Conservation (phyloP, 2,329 filamentous ascomycete species). For the Cladosporium sphaerospermum region DNA sequence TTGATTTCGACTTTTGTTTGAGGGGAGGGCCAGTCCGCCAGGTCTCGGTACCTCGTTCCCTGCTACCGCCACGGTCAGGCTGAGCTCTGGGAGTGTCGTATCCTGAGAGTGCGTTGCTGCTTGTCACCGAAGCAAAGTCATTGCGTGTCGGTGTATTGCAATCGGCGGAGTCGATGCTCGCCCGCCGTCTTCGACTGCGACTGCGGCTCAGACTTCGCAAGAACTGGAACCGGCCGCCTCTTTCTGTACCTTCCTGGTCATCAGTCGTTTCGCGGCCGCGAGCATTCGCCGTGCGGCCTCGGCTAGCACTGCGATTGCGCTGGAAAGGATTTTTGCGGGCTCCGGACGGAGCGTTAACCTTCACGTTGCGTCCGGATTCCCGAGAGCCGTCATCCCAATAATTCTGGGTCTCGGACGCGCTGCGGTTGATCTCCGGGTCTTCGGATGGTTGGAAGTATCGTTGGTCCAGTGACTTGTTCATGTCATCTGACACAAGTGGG, state of each 20-base stretch:
- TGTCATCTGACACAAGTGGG: constrained; percentile 1
- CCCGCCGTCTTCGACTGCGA: constrained; percentile 18
- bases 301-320: constrained; percentile 5
- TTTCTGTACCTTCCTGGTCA: background rate
- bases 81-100: background rate
- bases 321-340: constrained; percentile 5
- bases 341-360: background rate
- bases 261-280: background rate
- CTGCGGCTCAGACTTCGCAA: constrained; percentile 16
- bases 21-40: constrained; percentile 2
- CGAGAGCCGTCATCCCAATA: constrained; percentile 11
- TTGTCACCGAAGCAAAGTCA: background rate
- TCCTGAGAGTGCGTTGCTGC: background rate
- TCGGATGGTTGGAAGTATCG: constrained; percentile 10
- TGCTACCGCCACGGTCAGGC: background rate
- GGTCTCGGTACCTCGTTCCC: constrained; percentile 3
- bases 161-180: constrained; percentile 7
- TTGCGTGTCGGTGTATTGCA: constrained; percentile 7
- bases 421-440: background rate
- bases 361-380: background rate
- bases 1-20: constrained; percentile 12
- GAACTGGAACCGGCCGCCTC: background rate
- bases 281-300: background rate
- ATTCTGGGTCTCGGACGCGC: constrained; percentile 1
- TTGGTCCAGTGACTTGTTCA: constrained; percentile 5